Conservation (phyloP, 169 alveolate genomes). For the Plasmodium malariae region DNA sequence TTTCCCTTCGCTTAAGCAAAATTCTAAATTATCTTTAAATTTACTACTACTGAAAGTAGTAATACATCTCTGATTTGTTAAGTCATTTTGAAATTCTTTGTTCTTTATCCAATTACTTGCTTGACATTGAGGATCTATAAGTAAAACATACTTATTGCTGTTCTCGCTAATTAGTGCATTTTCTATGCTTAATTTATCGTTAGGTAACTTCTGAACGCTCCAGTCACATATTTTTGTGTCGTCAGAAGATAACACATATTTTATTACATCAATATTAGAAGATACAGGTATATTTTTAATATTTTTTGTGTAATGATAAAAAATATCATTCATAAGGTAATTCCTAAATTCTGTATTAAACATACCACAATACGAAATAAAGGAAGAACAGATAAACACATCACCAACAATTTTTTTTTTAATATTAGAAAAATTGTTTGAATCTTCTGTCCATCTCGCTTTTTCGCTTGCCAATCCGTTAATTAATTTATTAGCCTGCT, state of each 20-base stretch:
- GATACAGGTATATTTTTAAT: slow-evolving; percentile 89
- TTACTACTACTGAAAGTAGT: slow-evolving; percentile 89
- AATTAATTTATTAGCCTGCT: slow-evolving; percentile 95
- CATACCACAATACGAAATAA: slow-evolving; percentile 96
- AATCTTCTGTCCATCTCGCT: slow-evolving; percentile 95
- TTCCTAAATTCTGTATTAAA: slow-evolving; percentile 96
- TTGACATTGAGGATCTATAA: slow-evolving; percentile 90
- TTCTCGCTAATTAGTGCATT: slow-evolving; percentile 87
- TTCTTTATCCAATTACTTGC: slow-evolving; percentile 87
- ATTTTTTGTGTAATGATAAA: slow-evolving; percentile 89
- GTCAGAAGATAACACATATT: slow-evolving; percentile 53
- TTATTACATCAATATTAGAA: slow-evolving; percentile 57
- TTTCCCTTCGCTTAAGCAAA: slow-evolving; percentile 94
- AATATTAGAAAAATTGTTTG: slow-evolving; percentile 92
- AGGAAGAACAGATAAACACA: slow-evolving; percentile 94
- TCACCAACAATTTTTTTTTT: slow-evolving; percentile 95
- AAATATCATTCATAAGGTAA: slow-evolving; percentile 90
- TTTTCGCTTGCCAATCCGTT: slow-evolving; percentile 95
- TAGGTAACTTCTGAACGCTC: slow-evolving; percentile 85
- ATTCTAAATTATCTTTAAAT: slow-evolving; percentile 94
- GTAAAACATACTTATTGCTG: slow-evolving; percentile 85
- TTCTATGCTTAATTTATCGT: slow-evolving; percentile 86
- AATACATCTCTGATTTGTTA: slow-evolving; percentile 89
- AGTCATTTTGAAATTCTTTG: slow-evolving; percentile 81
- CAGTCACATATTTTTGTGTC: slow-evolving; percentile 80